phyloP scores from a whole-genome alignment of 1,139 yeast genomes.

The Kurtzmaniella quercitrusa region DNA sequence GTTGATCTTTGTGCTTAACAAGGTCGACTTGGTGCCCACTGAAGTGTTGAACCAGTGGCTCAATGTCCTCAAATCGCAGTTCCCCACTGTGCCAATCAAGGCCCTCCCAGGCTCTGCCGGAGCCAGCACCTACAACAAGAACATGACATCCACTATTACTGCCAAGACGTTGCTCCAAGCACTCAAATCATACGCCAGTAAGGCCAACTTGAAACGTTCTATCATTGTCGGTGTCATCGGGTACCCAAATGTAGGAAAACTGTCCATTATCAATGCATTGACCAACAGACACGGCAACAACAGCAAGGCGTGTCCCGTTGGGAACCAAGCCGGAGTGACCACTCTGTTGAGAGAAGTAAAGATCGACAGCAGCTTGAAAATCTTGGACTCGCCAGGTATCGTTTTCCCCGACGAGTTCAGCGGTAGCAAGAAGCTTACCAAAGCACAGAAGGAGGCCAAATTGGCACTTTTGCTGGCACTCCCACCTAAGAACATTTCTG shows the following conservation, averaged over 20 bases:
- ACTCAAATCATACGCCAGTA: slow-evolving; percentile 79
- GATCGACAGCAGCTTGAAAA: slow-evolving; percentile 81
- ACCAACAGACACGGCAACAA: slow-evolving; percentile 73
- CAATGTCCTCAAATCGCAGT: slow-evolving; percentile 68
- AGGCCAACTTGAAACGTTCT: slow-evolving; percentile 84
- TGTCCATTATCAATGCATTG: slow-evolving; percentile 88
- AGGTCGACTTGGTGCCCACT: slow-evolving; percentile 88
- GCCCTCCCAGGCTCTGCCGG: slow-evolving; percentile 55
- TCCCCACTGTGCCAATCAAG: slow-evolving; percentile 88
- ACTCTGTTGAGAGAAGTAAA: slow-evolving; percentile 89
- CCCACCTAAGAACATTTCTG: slow-evolving; percentile 81
- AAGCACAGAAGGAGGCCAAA: slow-evolving; percentile 76
- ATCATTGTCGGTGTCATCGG: slow-evolving; percentile 95
- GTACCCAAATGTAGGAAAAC: slow-evolving; percentile 90
- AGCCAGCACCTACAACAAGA: slow-evolving; percentile 69
- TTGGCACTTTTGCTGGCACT: slow-evolving; percentile 83
- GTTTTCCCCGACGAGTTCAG: slow-evolving; percentile 78
- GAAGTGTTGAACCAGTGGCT: slow-evolving; percentile 83
- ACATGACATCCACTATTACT: slow-evolving; percentile 67
- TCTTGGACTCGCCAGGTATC: slow-evolving; percentile 95
- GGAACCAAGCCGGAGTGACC: slow-evolving; percentile 97
- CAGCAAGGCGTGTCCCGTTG: slow-evolving; percentile 86
- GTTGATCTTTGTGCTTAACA: slow-evolving; percentile 79
- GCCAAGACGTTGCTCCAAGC: slow-evolving; percentile 74
- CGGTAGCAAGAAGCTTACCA: slow-evolving; percentile 42